These are phyloP conservation scores for Hypomontagnella monticulosa DNA, from an alignment of 495 filamentous ascomycete genomes.

Conservation along the genomic window DNA sequence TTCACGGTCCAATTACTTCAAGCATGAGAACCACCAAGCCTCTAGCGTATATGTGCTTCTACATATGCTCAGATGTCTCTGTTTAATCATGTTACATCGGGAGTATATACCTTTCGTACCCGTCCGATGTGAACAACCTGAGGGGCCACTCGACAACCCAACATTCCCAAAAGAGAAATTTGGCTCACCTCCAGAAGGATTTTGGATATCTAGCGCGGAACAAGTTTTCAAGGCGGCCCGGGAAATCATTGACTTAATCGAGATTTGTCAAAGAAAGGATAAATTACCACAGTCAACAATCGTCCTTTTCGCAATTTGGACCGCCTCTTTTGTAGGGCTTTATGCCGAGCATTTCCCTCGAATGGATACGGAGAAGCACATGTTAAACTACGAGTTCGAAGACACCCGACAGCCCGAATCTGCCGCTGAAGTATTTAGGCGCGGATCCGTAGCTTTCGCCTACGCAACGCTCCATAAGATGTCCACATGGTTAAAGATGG, in stretches of 20 bases:
- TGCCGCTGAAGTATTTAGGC: slow-evolving; percentile 47
- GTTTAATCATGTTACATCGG: slow-evolving; percentile 80
- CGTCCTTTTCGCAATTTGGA: slow-evolving; percentile 82
- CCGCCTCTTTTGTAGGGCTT: slow-evolving; percentile 75
- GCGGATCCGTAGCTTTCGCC: slow-evolving; percentile 51
- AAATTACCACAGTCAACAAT: slow-evolving; percentile 84
- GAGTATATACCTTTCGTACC: slow-evolving; percentile 87
- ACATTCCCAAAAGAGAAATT: slow-evolving; percentile 65
- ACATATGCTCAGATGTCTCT: slow-evolving; percentile 81
- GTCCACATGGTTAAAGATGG: slow-evolving; percentile 74
- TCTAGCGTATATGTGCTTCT: slow-evolving; percentile 79
- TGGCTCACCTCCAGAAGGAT: slow-evolving; percentile 60
- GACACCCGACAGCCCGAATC: slow-evolving; percentile 38
- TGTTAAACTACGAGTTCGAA: slow-evolving; percentile 55
- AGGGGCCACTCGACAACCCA: slow-evolving; percentile 78
- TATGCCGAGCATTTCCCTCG: slow-evolving; percentile 80
- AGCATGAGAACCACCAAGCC: slow-evolving; percentile 78
- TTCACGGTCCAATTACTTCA: slow-evolving; percentile 78
- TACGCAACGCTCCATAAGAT: slow-evolving; percentile 64
- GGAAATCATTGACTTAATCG: slow-evolving; percentile 78
- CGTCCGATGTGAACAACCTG: slow-evolving; percentile 70
- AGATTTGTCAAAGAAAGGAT: slow-evolving; percentile 70
- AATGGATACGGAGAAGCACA: slow-evolving; percentile 75
- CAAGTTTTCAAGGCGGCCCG: slow-evolving; percentile 77
- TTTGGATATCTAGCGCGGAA: slow-evolving; percentile 80